These are phyloP conservation scores for Dipodascus albidus DNA, from an alignment of 805 yeast genomes.

Conservation along the genomic window DNA sequence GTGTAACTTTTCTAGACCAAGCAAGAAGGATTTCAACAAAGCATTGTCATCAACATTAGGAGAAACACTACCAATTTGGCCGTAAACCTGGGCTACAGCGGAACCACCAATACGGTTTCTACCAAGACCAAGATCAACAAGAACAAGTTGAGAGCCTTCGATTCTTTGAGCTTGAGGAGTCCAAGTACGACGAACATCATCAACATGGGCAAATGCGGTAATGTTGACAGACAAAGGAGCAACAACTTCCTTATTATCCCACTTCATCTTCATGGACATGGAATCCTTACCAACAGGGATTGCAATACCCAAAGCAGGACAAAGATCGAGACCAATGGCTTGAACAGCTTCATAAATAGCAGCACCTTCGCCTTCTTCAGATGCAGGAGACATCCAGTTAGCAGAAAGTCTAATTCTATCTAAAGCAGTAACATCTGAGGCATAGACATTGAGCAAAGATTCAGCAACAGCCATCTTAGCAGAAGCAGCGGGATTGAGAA, in stretches of 20 bases:
- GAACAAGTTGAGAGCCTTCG: constrained; percentile 40
- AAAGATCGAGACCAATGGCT: constrained; percentile 87
- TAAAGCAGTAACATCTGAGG: constrained; percentile 74
- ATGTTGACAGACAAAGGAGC: constrained; percentile 89
- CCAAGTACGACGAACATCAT: constrained; percentile 83
- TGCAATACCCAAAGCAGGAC: constrained; percentile 83
- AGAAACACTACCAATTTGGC: constrained; percentile 68
- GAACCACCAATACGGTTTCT: constrained; percentile 76
- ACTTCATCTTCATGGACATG: constrained; percentile 98
- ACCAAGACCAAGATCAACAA: constrained; percentile 65
- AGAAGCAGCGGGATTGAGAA: constrained; percentile 79
- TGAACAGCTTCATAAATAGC: constrained; percentile 93
- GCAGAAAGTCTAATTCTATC: constrained; percentile 81
- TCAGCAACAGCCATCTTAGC: constrained; percentile 96
- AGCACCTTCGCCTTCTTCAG: constrained; percentile 90
- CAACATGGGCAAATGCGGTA: constrained; percentile 86
- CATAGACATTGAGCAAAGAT: constrained; percentile 74
- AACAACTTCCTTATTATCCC: constrained; percentile 77
- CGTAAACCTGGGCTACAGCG: constrained; percentile 87
- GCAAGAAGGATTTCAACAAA: constrained; percentile 57
- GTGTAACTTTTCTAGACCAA: constrained; percentile 63
- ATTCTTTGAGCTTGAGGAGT: constrained; percentile 65
- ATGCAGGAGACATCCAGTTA: constrained; percentile 98
- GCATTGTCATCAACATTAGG: constrained; percentile 71
- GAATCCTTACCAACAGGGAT: constrained; percentile 99